phyloP scores from a whole-genome alignment of 2,329 filamentous ascomycete species.

The Monilinia vaccinii-corymbosi region DNA sequence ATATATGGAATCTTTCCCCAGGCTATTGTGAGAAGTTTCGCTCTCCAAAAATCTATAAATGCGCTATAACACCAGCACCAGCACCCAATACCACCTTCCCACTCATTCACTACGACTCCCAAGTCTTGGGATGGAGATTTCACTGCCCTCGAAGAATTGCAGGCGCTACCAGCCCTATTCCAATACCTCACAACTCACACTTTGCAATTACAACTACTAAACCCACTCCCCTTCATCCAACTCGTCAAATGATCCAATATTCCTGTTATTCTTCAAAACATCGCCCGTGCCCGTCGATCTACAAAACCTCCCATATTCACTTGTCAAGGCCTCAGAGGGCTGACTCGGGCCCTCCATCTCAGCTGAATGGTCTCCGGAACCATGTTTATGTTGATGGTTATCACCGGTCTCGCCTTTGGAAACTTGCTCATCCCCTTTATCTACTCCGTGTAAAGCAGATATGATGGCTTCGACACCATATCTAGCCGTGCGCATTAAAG shows the following conservation, averaged over 20 bases:
- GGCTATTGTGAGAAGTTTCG: no score
- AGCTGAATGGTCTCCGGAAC: no score
- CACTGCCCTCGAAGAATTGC: not conserved
- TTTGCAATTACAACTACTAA: not conserved
- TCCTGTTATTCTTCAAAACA: constrained; percentile 23
- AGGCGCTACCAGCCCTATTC: not conserved
- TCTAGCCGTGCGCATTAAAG: constrained; percentile 19
- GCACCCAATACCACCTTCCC: not conserved
- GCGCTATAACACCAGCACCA: not conserved
- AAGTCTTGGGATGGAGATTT: not conserved
- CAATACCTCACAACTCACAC: not conserved
- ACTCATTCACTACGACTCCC: not conserved
- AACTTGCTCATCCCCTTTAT: not conserved
- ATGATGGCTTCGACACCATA: constrained; percentile 25
- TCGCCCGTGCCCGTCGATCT: constrained; percentile 15
- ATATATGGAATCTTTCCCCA: not conserved
- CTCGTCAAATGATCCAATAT: constrained; percentile 18
- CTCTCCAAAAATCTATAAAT: no score
- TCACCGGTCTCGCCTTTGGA: not conserved
- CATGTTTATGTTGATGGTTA: not conserved
- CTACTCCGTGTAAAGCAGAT: constrained; percentile 20
- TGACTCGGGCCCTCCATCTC: not conserved
- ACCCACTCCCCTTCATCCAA: not conserved
- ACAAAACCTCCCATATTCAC: not conserved
- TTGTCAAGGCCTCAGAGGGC: not conserved